Evolutionary conservation across 1,284 basidiomycete species (phyloP).

Genomic region (Cutaneotrichosporon cutaneum): DNA sequence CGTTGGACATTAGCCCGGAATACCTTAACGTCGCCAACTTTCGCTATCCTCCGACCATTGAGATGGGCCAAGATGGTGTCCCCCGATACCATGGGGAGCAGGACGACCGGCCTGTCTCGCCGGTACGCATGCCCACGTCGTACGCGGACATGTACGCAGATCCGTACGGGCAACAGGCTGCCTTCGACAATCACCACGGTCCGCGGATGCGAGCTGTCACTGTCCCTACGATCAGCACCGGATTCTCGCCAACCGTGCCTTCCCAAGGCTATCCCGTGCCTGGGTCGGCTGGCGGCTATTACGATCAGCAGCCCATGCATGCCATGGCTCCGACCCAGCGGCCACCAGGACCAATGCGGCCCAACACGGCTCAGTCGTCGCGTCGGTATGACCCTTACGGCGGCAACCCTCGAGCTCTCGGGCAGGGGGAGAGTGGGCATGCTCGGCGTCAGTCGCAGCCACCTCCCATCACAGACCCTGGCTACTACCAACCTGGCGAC

Average conservation of each 20-base stretch:
- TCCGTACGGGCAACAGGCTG: constrained; percentile 11
- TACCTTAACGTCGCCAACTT: constrained; percentile 89
- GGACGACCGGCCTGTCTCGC: constrained; percentile 23
- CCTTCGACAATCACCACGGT: constrained; percentile 20
- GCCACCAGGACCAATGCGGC: constrained; percentile 16
- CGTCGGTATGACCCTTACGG: constrained; percentile 25
- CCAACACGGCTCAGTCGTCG: constrained; percentile 10
- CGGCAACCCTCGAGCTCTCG: neutral
- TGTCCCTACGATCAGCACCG: constrained; percentile 8
- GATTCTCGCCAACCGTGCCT: constrained; percentile 3
- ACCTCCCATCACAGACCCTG: constrained; percentile 5
- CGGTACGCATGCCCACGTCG: constrained; percentile 9
- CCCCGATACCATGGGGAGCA: constrained; percentile 63
- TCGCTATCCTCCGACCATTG: constrained; percentile 82
- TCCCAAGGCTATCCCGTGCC: constrained; percentile 16
- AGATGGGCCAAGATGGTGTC: constrained; percentile 75
- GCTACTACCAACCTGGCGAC: constrained; percentile 18
- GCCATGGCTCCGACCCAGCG: constrained; percentile 8
- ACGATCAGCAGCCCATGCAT: constrained; percentile 14
- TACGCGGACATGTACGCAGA: constrained; percentile 23
- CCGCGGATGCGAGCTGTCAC: constrained; percentile 21
- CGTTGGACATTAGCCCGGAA: constrained; percentile 80
- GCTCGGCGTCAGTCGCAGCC: constrained; percentile 22
- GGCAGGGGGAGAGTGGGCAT: constrained; percentile 16
- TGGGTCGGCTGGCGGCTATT: constrained; percentile 16